phyloP scores from a whole-genome alignment of 106 monocot genomes.

The Acorus gramineus region DNA sequence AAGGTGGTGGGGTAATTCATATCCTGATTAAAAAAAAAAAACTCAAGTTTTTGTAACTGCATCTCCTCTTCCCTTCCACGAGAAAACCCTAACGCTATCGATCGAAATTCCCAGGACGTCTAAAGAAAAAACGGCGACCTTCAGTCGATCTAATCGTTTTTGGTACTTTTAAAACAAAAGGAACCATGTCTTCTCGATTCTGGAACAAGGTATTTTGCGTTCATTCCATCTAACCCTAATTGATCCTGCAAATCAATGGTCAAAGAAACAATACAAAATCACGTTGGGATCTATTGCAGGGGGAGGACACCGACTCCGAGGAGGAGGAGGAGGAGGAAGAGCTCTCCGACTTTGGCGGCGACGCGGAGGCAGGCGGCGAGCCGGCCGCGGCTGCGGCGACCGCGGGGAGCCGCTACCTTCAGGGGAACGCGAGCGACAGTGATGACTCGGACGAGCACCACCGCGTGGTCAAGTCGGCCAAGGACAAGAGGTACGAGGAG shows the following conservation, averaged over 20 bases:
- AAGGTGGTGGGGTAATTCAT: too few species aligned
- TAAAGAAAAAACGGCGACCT: too few species aligned
- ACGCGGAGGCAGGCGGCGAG: slow-evolving; percentile 7
- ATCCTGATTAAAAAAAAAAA: too few species aligned
- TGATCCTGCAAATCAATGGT: not conserved
- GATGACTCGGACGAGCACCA: slow-evolving; percentile 60
- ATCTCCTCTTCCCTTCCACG: too few species aligned
- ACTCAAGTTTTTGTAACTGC: too few species aligned
- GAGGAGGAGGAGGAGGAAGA: slow-evolving; percentile 31
- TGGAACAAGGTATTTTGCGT: slow-evolving; percentile 14
- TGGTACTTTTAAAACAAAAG: too few species aligned
- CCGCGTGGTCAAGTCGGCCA: slow-evolving; percentile 60
- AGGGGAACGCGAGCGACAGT: slow-evolving; percentile 32
- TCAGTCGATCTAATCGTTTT: too few species aligned
- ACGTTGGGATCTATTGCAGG: slow-evolving; percentile 10
- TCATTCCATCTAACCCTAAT: not conserved
- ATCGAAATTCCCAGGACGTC: too few species aligned
- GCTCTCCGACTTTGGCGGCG: slow-evolving; percentile 26
- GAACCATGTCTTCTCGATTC: slow-evolving; percentile 27
- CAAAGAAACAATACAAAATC: not conserved
- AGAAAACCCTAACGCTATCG: too few species aligned
- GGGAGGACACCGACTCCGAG: slow-evolving; percentile 43
- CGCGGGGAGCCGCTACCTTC: slow-evolving; percentile 22
- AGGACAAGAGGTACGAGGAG: slow-evolving; percentile 73
- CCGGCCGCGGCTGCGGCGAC: slow-evolving; percentile 6